Base-by-base conservation (phyloP, 306 rosid genomes). In the Lathyrus aphaca region DNA sequence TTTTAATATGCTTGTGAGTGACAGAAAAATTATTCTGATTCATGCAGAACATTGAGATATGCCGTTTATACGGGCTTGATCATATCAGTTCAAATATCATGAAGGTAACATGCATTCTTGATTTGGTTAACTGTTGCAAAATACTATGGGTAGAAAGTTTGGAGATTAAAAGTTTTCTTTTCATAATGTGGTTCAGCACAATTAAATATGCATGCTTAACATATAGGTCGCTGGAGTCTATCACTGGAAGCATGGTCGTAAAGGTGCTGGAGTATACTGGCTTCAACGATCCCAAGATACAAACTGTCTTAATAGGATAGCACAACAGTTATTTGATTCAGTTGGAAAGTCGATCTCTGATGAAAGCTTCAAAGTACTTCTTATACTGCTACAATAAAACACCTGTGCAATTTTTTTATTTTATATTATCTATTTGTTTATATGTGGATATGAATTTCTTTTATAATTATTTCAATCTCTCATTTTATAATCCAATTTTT, bases 201-300 rank as follows among this genome's bases (percentile, higher is more conserved):
- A 56, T 48, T 63, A 30, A 66, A 59, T 44, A 43, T 59, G 50
- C 61, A 66, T 37, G 38, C 54, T 73, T 5, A 71, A 69, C 80
- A 35, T 73, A 65, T 72, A 94, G 97, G 80, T 88, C 80, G 95
- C 98, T 63, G 98, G 97, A 77, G 88, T 94, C 50, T 73, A 82
- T 80, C 88, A 88, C 71, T 94, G 97, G 97, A 94, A 94, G 88
- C 97, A 94, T 77, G 98, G 98, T 40, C 81, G 83, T 72, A 90
- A 87, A 80, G 97, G 96, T 74, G 74, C 82, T 76, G 97, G 97
- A 72, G 87, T 90, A 69, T 90, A 73, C 77, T 93, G 97, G 98
- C 98, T 93, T 84, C 96, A 83, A 79, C 96, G 86, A 78, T 93
- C 98, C 46, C 84, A 80, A 55, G 97, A 93, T 79, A 84, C 83